Evolutionary conservation across 1,284 basidiomycete species (phyloP), one percentile per base, ranked within the genome.

Genomic region (Trichosporon faecale): DNA sequence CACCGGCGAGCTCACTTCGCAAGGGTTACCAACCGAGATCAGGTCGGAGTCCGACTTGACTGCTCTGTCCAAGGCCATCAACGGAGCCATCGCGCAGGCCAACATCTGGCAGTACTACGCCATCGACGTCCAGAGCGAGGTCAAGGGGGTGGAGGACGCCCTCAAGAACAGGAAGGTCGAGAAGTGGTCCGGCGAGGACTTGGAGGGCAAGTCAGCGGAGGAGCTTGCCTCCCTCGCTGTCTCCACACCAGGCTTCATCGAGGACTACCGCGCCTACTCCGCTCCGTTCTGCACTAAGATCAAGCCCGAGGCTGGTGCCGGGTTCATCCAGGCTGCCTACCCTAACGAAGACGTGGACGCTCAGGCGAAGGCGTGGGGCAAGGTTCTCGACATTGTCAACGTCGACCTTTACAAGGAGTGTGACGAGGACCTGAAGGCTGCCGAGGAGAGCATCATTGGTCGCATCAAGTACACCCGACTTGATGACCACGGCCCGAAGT

Each of bases 71-170:
- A 76, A 80, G 25, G 90, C 89, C 14, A 89, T 98, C 76, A 82
- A 87, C 57, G 82, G 86, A 16, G 86, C 88, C 37, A 78, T 94
- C 73, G 88, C 90, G 67, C 84, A 84, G 3, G 88, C 91, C 46
- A 87, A 91, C 52, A 83, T 97, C 27, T 98, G 94, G 93, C 90
- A 97, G 77, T 98, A 91, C 85, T 98, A 98, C 79, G 91, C 94
- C 25, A 85, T 98, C 63, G 90, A 97, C 77, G 86, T 89, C 6
- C 84, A 85, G 55, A 82, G 77, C 0, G 79, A 82, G 11, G 82
- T 80, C 64, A 74, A 76, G 14, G 75, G 73, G 11, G 84, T 85
- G 64, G 74, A 75, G 8, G 70, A 73, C 0, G 78, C 77, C 0
- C 35, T 86, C 72, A 85, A 69, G 80, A 31, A n/a, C 90, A 91